Conservation (phyloP, 345 rosid genomes). For the Brassica juncea region DNA sequence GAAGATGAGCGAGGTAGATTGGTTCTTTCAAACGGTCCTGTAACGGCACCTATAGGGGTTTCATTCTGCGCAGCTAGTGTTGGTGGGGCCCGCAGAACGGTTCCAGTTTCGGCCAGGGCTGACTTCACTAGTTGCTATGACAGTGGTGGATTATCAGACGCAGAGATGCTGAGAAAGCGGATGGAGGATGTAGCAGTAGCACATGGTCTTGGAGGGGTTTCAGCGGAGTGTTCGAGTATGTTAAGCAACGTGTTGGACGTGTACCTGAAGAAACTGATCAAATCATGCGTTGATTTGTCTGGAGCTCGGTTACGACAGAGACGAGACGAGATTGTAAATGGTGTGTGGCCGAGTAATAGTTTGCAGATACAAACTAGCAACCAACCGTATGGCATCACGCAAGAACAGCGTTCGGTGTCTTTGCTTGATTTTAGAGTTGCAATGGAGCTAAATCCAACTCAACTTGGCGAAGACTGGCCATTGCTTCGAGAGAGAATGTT, state of each 20-base stretch:
- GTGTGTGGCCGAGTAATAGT: slow-evolving; percentile 64
- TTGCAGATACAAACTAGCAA: slow-evolving; percentile 52
- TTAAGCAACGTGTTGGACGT: slow-evolving; percentile 72
- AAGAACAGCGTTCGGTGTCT: slow-evolving; percentile 61
- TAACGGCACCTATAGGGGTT: slow-evolving; percentile 79
- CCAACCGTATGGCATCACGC: slow-evolving; percentile 48
- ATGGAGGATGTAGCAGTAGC: slow-evolving; percentile 73
- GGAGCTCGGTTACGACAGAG: slow-evolving; percentile 59
- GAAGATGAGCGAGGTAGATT: slow-evolving; percentile 49
- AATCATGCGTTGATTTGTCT: slow-evolving; percentile 64
- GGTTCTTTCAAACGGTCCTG: slow-evolving; percentile 51
- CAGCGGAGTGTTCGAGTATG: slow-evolving; percentile 71
- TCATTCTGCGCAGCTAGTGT: slow-evolving; percentile 70
- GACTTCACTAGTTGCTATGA: slow-evolving; percentile 61
- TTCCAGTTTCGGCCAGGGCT: slow-evolving; percentile 42
- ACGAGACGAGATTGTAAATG: slow-evolving; percentile 56
- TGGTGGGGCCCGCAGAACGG: slow-evolving; percentile 59
- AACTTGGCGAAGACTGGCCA: slow-evolving; percentile 96
- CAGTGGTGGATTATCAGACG: slow-evolving; percentile 60
- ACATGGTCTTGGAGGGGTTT: slow-evolving; percentile 85
- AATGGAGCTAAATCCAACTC: slow-evolving; percentile 90
- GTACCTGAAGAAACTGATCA: slow-evolving; percentile 78
- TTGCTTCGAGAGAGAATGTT: slow-evolving; percentile 76
- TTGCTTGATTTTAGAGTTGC: slow-evolving; percentile 91
- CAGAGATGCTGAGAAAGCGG: slow-evolving; percentile 67